Evolutionary conservation across 2,329 filamentous ascomycete species (phyloP).

Genomic region (Ophiostoma tasmaniense): DNA sequence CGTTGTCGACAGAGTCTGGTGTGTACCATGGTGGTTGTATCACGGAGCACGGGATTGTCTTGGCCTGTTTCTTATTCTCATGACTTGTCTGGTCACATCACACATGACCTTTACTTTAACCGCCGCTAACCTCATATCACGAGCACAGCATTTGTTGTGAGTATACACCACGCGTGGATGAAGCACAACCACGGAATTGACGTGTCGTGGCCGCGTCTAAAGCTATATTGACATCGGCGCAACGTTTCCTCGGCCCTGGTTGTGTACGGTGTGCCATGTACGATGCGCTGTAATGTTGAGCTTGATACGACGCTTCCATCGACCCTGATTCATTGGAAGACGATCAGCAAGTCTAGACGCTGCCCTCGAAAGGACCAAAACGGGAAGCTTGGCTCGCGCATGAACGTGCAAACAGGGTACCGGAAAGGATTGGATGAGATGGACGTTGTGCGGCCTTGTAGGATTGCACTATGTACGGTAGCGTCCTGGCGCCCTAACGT

Average conservation of each 20-base stretch:
- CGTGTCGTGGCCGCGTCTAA: neutral
- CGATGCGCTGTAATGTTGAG: neutral
- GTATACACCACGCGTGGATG: neutral
- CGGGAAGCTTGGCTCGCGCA: neutral
- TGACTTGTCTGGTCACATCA: too few relatives aligned
- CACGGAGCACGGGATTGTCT: neutral
- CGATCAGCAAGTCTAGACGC: neutral
- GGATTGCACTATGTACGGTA: neutral
- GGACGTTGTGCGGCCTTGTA: neutral
- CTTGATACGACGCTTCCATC: neutral
- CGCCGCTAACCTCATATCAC: neutral
- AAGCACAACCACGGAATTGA: neutral
- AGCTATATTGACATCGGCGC: neutral
- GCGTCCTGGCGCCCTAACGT: neutral
- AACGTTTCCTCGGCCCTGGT: neutral
- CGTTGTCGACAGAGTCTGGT: neutral
- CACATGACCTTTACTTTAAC: neutral
- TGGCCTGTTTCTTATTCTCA: neutral
- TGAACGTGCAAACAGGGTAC: neutral
- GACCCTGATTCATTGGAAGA: neutral
- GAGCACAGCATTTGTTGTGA: neutral
- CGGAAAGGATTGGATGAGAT: neutral
- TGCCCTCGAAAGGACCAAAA: neutral
- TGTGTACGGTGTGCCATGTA: neutral
- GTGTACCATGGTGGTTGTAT: neutral